phyloP scores from a whole-genome alignment of 2,329 filamentous ascomycete species.

The Pyricularia sp. region DNA sequence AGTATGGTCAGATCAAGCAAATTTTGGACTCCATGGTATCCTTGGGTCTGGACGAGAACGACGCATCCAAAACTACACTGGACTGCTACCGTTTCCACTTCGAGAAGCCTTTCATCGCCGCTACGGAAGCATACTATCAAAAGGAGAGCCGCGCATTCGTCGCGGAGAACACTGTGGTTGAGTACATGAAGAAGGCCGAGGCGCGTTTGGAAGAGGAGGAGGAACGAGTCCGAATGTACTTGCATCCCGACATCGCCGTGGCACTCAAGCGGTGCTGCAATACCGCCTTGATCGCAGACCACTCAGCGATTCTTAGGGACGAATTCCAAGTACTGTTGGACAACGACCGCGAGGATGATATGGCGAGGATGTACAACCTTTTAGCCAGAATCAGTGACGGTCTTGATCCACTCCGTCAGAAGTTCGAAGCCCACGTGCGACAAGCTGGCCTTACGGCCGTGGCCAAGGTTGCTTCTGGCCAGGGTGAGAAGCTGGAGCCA shows the following conservation, averaged over 20 bases:
- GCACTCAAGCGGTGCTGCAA: slow-evolving; percentile 83
- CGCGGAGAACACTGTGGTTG: slow-evolving; percentile 92
- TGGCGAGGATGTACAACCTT: slow-evolving; percentile 92
- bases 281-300: slow-evolving; percentile 79
- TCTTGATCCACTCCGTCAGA: slow-evolving; percentile 74
- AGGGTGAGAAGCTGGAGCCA: slow-evolving; percentile 79
- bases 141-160: slow-evolving; percentile 91
- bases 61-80: slow-evolving; percentile 86
- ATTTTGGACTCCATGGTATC: slow-evolving; percentile 97
- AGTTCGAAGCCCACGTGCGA: slow-evolving; percentile 87
- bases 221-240: slow-evolving; percentile 82
- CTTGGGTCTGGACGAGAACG: slow-evolving; percentile 84
- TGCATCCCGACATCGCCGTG: slow-evolving; percentile 81
- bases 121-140: slow-evolving; percentile 79
- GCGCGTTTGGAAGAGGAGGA: slow-evolving; percentile 83
- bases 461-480: slow-evolving; percentile 76
- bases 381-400: slow-evolving; percentile 85
- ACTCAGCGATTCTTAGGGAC: slow-evolving; percentile 77
- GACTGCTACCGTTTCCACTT: slow-evolving; percentile 93
- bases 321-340: slow-evolving; percentile 93
- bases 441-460: slow-evolving; percentile 84
- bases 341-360: slow-evolving; percentile 89
- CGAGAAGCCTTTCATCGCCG: slow-evolving; percentile 80
- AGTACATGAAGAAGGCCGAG: slow-evolving; percentile 99
- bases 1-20: slow-evolving; percentile 92